phyloP scores from a whole-genome alignment of 1,284 basidiomycete genomes.

The Thecaphora thlaspeos region DNA sequence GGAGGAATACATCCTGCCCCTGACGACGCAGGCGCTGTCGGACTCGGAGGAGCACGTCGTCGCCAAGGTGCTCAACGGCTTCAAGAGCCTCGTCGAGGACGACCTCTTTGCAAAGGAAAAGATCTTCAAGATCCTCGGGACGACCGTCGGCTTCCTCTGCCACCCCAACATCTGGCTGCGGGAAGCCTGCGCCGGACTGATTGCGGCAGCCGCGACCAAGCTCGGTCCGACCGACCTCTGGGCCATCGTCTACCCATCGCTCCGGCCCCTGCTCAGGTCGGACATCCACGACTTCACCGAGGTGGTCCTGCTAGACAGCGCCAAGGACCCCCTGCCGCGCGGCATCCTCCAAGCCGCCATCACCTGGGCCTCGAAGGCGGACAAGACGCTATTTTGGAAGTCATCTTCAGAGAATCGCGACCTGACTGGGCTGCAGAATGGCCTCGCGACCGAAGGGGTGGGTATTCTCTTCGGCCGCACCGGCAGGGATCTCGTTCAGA shows the following conservation, averaged over 20 bases:
- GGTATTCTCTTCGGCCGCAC: slow-evolving; percentile 34
- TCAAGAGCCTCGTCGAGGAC: slow-evolving; percentile 81
- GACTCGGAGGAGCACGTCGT: slow-evolving; percentile 94
- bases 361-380: slow-evolving; percentile 73
- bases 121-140: slow-evolving; percentile 90
- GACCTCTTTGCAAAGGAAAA: slow-evolving; percentile 84
- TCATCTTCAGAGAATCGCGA: slow-evolving; percentile 14
- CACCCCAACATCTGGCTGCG: slow-evolving; percentile 98
- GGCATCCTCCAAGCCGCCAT: slow-evolving; percentile 78
- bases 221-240: slow-evolving; percentile 72
- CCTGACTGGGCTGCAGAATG: slow-evolving; percentile 34
- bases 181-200: slow-evolving; percentile 83
- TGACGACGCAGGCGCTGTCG: slow-evolving; percentile 80
- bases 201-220: slow-evolving; percentile 75
- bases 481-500: slow-evolving; percentile 16
- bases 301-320: slow-evolving; percentile 69
- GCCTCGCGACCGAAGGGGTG: slow-evolving; percentile 37
- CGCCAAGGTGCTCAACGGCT: slow-evolving; percentile 76
- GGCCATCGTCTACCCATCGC: slow-evolving; percentile 90
- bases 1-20: slow-evolving; percentile 76
- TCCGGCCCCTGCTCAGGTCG: slow-evolving; percentile 79
- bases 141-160: slow-evolving; percentile 81
- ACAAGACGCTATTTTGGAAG: slow-evolving; percentile 46
- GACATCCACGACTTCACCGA: slow-evolving; percentile 80
- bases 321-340: slow-evolving; percentile 73